phyloP scores from a whole-genome alignment of 129 eudicot genomes.

The Helianthus tuberosus region DNA sequence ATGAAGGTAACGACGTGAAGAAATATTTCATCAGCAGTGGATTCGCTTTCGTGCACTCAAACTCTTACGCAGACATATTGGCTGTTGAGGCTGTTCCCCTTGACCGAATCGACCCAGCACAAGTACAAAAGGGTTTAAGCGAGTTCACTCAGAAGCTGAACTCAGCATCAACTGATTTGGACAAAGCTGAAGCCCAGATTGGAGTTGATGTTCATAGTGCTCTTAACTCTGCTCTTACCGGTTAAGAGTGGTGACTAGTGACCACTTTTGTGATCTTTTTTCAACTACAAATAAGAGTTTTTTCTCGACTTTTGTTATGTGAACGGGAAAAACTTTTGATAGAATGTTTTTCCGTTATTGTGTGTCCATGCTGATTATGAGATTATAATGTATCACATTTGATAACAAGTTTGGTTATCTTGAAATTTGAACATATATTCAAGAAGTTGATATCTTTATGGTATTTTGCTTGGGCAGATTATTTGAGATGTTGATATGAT shows the following conservation, averaged over 20 bases:
- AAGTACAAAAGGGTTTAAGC: conserved; percentile 64
- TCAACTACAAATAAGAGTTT: conserved; percentile 34
- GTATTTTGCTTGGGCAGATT: conserved; percentile 1
- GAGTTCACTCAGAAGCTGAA: conserved; percentile 77
- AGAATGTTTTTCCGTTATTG: conserved; percentile 24
- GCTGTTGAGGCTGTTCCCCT: conserved; percentile 83
- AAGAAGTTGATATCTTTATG: conserved; percentile 10
- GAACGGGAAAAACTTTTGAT: conserved; percentile 27
- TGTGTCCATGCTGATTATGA: conserved; percentile 25
- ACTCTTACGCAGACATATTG: conserved; percentile 68
- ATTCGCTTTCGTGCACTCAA: conserved; percentile 70
- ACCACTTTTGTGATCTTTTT: conserved; percentile 16
- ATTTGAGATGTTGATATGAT: not conserved
- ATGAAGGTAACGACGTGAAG: conserved; percentile 59
- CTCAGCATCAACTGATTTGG: conserved; percentile 84
- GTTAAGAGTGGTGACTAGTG: conserved; percentile 29
- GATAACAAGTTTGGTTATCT: conserved; percentile 27
- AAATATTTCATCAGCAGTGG: conserved; percentile 84
- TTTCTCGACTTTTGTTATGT: conserved; percentile 15
- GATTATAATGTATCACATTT: conserved; percentile 28
- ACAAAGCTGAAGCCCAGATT: conserved; percentile 87
- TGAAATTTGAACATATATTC: not conserved
- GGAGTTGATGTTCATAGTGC: conserved; percentile 88
- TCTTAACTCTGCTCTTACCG: conserved; percentile 67
- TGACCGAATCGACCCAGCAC: conserved; percentile 57